Conservation (phyloP, 192 early-diverging fungal genomes). For the Jimgerdemannia flammicorona region DNA sequence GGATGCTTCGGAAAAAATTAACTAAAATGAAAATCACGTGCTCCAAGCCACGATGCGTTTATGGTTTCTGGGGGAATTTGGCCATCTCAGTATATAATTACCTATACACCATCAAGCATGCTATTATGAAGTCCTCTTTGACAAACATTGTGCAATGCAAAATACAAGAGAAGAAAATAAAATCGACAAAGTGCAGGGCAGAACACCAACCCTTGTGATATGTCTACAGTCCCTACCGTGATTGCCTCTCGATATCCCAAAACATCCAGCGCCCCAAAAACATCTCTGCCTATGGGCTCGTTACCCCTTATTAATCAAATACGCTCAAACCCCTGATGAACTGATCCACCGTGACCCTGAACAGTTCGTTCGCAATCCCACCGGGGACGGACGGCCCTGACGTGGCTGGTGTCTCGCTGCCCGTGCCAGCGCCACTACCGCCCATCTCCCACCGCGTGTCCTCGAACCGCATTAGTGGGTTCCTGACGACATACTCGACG, state of each 20-base stretch:
- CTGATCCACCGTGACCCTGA: conserved; percentile 48
- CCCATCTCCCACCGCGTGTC: conserved; percentile 37
- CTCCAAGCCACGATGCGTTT: too few species aligned
- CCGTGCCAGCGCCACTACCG: background rate
- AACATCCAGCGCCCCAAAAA: background rate
- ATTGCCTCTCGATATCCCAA: background rate
- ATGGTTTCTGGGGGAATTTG: too few species aligned
- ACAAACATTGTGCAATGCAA: too few species aligned
- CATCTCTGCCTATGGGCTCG: too few species aligned
- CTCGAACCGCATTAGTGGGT: conserved; percentile 69
- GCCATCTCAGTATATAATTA: too few species aligned
- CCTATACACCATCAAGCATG: too few species aligned
- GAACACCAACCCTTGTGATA: too few species aligned
- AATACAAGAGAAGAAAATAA: too few species aligned
- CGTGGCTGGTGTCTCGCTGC: background rate
- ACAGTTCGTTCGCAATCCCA: conserved; percentile 52
- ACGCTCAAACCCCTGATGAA: conserved; percentile 46
- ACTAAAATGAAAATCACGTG: too few species aligned
- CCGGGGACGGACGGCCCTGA: conserved; percentile 25
- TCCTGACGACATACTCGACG: conserved; percentile 92
- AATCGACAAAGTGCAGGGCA: too few species aligned
- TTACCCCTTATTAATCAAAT: conserved; percentile 36
- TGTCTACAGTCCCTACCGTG: too few species aligned
- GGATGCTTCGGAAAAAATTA: background rate
- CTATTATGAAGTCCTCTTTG: too few species aligned